Evolutionary conservation across 2,329 filamentous ascomycete genomes (phyloP).

Genomic region (Calycina herbarum): DNA sequence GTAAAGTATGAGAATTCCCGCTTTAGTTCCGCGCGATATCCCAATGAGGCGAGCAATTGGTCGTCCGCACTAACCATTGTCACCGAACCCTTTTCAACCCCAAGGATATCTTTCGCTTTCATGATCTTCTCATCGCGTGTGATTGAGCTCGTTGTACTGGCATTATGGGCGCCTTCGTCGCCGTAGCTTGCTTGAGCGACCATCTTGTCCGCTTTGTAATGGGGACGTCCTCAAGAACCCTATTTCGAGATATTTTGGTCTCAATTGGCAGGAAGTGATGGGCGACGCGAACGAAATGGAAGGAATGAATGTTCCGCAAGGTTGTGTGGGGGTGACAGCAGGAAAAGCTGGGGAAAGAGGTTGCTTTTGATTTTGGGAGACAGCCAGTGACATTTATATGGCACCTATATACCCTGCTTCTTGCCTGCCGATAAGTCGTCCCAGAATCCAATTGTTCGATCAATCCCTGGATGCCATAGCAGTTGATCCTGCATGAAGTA

Average conservation of each 20-base stretch:
- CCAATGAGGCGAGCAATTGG: slow-evolving; percentile 32
- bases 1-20: slow-evolving; percentile 38
- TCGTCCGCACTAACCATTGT: slow-evolving; percentile 28
- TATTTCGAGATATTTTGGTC: background rate
- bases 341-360: background rate
- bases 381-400: background rate
- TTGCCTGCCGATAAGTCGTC: background rate
- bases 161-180: slow-evolving; percentile 2
- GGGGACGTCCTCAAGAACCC: too few species aligned
- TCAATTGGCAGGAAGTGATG: background rate
- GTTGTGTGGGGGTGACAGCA: background rate
- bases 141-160: slow-evolving; percentile 10
- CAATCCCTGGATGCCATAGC: background rate
- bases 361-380: slow-evolving; percentile 4
- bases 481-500: background rate
- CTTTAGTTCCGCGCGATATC: slow-evolving; percentile 37
- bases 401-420: too few species aligned
- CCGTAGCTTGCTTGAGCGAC: background rate
- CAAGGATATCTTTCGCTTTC: slow-evolving; percentile 10
- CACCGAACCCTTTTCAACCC: slow-evolving; percentile 19
- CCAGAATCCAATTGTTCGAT: background rate
- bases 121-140: slow-evolving; percentile 15
- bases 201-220: background rate
- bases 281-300: background rate
- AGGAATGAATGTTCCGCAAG: background rate